phyloP scores from a whole-genome alignment of 2,329 filamentous ascomycete species.

The Epichloe sp. region DNA sequence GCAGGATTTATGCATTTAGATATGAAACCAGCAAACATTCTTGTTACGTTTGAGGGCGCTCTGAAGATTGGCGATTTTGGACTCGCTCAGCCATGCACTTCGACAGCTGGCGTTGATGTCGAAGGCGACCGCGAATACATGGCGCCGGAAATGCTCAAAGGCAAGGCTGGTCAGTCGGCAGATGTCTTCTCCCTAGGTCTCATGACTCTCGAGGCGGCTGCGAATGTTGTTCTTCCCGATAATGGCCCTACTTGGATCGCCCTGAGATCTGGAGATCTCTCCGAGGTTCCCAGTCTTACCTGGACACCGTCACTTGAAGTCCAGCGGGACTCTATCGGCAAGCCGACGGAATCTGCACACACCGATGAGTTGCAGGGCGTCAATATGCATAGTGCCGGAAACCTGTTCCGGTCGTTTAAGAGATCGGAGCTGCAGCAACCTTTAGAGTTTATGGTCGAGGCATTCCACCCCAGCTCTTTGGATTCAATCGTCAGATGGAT shows the following conservation, averaged over 20 bases:
- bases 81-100: conserved; percentile 67
- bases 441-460: conserved; percentile 80
- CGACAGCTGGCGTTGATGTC: conserved; percentile 62
- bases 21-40: conserved; percentile 72
- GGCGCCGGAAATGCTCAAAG: conserved; percentile 79
- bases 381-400: conserved; percentile 20
- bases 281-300: conserved; percentile 76
- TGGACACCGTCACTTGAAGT: conserved; percentile 62
- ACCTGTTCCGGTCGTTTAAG: conserved; percentile 32
- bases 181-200: conserved; percentile 91
- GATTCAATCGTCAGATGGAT: conserved; percentile 80
- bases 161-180: conserved; percentile 76
- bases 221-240: conserved; percentile 85
- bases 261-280: conserved; percentile 77
- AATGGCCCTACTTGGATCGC: conserved; percentile 88
- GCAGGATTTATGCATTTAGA: conserved; percentile 77
- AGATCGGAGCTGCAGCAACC: conserved; percentile 45
- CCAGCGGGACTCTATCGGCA: conserved; percentile 56
- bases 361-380: conserved; percentile 21
- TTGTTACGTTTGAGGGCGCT: conserved; percentile 68
- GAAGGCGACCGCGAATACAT: conserved; percentile 97
- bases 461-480: conserved; percentile 57
- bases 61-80: conserved; percentile 83
- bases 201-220: conserved; percentile 88
- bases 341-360: conserved; percentile 18